phyloP scores from a whole-genome alignment of 352 stramenopile species.

The Phytophthora hibernalis region DNA sequence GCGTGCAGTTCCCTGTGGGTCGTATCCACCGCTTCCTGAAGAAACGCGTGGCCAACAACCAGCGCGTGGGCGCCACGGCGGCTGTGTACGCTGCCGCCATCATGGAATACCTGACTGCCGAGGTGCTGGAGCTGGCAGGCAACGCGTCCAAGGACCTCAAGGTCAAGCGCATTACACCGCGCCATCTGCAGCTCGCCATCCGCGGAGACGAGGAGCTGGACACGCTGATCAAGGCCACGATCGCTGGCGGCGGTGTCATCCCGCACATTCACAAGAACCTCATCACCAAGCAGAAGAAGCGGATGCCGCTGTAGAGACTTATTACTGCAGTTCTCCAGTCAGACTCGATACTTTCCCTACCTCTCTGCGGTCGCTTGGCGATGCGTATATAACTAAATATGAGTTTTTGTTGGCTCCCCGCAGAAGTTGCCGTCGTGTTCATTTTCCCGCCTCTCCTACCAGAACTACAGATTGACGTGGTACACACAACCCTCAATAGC shows the following conservation, averaged over 20 bases:
- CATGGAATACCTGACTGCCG: slow-evolving; percentile 99
- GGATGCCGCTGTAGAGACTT: slow-evolving; percentile 66
- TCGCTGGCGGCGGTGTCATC: slow-evolving; percentile 99
- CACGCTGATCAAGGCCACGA: slow-evolving; percentile 99
- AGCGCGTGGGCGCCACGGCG: slow-evolving; percentile 99
- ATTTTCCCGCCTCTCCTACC: slow-evolving; percentile 32
- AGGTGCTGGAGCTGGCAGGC: slow-evolving; percentile 99
- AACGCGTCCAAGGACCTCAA: slow-evolving; percentile 98
- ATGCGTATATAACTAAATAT: slow-evolving; percentile 50
- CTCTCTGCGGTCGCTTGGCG: slow-evolving; percentile 13
- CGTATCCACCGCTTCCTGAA: slow-evolving; percentile 99
- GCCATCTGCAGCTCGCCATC: slow-evolving; percentile 99
- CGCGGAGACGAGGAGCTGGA: slow-evolving; percentile 99
- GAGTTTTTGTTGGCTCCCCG: slow-evolving; percentile 25
- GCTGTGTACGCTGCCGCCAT: slow-evolving; percentile 99
- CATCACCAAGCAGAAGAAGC: slow-evolving; percentile 98
- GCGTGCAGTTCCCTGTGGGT: slow-evolving; percentile 97
- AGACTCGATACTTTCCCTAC: slow-evolving; percentile 10
- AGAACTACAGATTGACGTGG: neutral
- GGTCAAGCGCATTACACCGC: slow-evolving; percentile 98
- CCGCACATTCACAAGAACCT: slow-evolving; percentile 99
- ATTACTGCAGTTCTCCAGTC: slow-evolving; percentile 9
- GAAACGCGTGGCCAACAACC: slow-evolving; percentile 97
- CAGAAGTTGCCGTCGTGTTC: neutral
- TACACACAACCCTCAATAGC: slow-evolving; percentile 2